Evolutionary conservation across 2,329 filamentous ascomycete species (phyloP).

Genomic region (Pseudocercospora pini-densiflorae): DNA sequence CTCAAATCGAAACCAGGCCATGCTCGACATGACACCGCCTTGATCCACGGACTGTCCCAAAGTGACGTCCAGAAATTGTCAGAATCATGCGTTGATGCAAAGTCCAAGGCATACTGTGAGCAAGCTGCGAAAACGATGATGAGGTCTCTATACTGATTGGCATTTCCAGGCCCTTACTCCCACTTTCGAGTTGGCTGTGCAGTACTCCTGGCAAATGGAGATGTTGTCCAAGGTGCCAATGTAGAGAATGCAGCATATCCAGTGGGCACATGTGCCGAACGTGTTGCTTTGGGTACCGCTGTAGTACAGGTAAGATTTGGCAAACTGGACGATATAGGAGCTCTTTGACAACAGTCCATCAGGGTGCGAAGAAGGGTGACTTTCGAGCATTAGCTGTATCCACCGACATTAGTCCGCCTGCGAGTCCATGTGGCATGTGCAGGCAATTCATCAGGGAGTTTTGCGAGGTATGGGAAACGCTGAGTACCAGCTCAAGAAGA

Average conservation of each 20-base stretch:
- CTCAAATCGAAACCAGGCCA: slow-evolving; percentile 40
- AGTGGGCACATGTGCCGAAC: slow-evolving; percentile 93
- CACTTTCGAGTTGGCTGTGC: slow-evolving; percentile 88
- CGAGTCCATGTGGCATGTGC: slow-evolving; percentile 88
- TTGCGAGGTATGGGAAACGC: slow-evolving; percentile 40
- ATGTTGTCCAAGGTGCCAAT: slow-evolving; percentile 74
- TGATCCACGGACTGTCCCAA: slow-evolving; percentile 60
- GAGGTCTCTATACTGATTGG: slow-evolving; percentile 1
- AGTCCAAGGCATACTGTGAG: slow-evolving; percentile 78
- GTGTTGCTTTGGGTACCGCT: slow-evolving; percentile 83
- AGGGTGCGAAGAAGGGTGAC: slow-evolving; percentile 46
- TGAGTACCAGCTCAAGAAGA: not conserved
- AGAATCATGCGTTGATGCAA: slow-evolving; percentile 69
- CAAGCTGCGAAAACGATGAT: slow-evolving; percentile 22
- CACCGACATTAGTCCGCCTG: slow-evolving; percentile 65
- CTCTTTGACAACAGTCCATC: not conserved
- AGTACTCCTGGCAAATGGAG: slow-evolving; percentile 61
- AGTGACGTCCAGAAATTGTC: slow-evolving; percentile 69
- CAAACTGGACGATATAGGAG: not conserved
- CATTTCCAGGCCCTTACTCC: slow-evolving; percentile 72
- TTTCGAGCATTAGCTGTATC: slow-evolving; percentile 85
- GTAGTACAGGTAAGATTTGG: slow-evolving; percentile 56
- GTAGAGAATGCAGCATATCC: slow-evolving; percentile 94
- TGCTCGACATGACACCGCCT: slow-evolving; percentile 44
- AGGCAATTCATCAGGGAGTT: slow-evolving; percentile 72